Percentiles rank a stretch among this genome's conserved stretches.
These are phyloP conservation scores for Phlebiopsis gigantea DNA, from an alignment of 768 basidiomycete genomes.

Conservation along the genomic window DNA sequence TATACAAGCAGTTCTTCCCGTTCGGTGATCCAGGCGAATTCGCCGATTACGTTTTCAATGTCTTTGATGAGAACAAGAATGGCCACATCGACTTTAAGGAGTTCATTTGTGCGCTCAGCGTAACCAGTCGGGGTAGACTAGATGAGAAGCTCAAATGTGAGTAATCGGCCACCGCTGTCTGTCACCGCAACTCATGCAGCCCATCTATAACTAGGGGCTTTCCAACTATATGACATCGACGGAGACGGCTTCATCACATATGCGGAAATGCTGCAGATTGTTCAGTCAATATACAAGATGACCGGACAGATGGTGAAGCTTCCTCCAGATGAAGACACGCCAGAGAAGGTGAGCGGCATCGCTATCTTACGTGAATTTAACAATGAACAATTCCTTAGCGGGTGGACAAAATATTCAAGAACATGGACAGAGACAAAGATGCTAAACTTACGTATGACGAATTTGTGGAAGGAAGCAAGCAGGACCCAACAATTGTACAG, in stretches of 20 bases:
- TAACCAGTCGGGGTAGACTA: conserved; percentile 86
- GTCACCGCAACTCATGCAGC: neutral
- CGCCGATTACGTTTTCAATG: conserved; percentile 98
- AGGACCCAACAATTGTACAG: conserved; percentile 99
- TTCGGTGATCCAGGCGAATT: conserved; percentile 97
- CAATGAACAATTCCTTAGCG: conserved; percentile 49
- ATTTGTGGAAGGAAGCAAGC: conserved; percentile 97
- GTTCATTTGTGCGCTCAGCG: conserved; percentile 96
- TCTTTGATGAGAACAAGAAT: conserved; percentile 92
- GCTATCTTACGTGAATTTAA: neutral
- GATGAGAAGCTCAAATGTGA: conserved; percentile 98
- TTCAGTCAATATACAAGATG: conserved; percentile 99
- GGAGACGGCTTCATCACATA: conserved; percentile 98
- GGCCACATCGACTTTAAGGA: conserved; percentile 99
- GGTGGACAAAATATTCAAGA: conserved; percentile 96
- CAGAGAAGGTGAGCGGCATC: conserved; percentile 72
- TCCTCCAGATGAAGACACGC: conserved; percentile 98
- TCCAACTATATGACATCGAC: conserved; percentile 98
- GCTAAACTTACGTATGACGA: conserved; percentile 92
- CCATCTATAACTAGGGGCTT: conserved; percentile 71
- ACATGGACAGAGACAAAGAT: conserved; percentile 96
- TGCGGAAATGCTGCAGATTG: conserved; percentile 98
- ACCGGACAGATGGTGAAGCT: conserved; percentile 99
- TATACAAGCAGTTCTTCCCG: conserved; percentile 99
- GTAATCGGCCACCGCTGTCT: conserved; percentile 27